Percentiles rank a stretch among this genome's conserved stretches.
Evolutionary conservation across 2,329 filamentous ascomycete species (phyloP).

Genomic region (Ciborinia camelliae): DNA sequence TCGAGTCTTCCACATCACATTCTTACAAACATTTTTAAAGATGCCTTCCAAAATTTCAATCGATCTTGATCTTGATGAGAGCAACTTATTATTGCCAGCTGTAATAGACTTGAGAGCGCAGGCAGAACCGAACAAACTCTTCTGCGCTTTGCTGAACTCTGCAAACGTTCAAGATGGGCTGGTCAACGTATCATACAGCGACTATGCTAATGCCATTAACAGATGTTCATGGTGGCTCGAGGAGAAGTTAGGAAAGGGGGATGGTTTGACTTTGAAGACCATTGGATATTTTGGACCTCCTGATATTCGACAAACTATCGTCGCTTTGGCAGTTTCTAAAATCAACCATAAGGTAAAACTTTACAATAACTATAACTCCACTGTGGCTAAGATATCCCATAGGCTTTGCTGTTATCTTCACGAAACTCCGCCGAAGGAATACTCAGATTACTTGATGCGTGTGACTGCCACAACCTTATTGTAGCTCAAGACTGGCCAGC

Average conservation of each 20-base stretch:
- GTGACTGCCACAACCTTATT: not conserved
- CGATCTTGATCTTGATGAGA: not conserved
- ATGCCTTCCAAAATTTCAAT: not conserved
- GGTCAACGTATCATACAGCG: not conserved
- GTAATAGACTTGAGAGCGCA: constrained; percentile 2
- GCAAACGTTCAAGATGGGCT: not conserved
- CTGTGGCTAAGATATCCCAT: not conserved
- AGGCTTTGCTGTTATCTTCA: constrained; percentile 1
- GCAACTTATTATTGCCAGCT: constrained; percentile 3
- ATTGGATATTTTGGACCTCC: constrained; percentile 5
- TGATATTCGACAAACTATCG: not conserved
- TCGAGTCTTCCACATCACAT: not conserved
- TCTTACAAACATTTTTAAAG: too few species aligned
- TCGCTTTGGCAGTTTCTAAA: not conserved
- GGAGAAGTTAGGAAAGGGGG: not conserved
- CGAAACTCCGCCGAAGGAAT: not conserved
- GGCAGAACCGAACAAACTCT: not conserved
- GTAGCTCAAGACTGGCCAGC: not conserved
- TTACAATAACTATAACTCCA: not conserved
- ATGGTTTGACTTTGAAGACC: constrained; percentile 3
- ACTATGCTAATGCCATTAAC: constrained; percentile 6
- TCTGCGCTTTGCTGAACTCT: not conserved
- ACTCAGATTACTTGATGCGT: not conserved
- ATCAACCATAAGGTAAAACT: constrained; percentile 1
- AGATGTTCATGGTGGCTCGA: constrained; percentile 11